Evolutionary conservation across 345 rosid genomes (phyloP), one percentile per base, ranked within the genome.

Genomic region (Angophora floribunda): DNA sequence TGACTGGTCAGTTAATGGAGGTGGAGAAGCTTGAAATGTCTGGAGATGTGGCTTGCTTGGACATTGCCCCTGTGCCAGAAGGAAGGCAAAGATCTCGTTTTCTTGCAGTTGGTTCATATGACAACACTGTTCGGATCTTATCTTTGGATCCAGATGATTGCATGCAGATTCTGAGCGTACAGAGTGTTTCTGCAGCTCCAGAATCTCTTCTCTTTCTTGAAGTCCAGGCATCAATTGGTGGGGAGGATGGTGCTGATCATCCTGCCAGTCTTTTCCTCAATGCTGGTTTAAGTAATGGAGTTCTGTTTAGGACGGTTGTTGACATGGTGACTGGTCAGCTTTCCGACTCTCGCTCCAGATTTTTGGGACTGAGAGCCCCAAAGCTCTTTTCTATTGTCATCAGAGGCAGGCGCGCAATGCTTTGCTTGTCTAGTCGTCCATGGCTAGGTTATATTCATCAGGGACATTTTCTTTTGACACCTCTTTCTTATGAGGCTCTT

Each of bases 261-360:
- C 99, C 99, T 78, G 99, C 99, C 51, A 97, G 94, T 89, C 99
- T 98, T 90, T 98, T 98, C 93, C 98, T 97, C 36, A 98, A 98
- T 90, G 96, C 99, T 52, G 99, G 99, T 90, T 92, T 98, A 92
- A 96, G 95, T 89, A 94, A 95, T 88, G 99, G 99, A 65, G 99
- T 98, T 93, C 92, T 98, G 61, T 98, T 95, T 91, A 93, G 99
- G 91, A 98, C 97, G 30, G 96, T 97, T 85, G 99, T 98, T 86
- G 99, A 98, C 90, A 97, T 98, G 99, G 94, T 98, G 88, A 97
- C 99, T 24, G 99, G 99, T 86, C 98, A 98, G 93, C 98, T 98
- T 87, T 98, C 99, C 75, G 99, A 98, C 92, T 98, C 99, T 30
- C 97, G 99, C 49, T 96, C 99, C 86, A 93, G 99, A 55, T 98